Evolutionary conservation across 306 rosid genomes (phyloP).

Genomic region (Cucumis hystrix): DNA sequence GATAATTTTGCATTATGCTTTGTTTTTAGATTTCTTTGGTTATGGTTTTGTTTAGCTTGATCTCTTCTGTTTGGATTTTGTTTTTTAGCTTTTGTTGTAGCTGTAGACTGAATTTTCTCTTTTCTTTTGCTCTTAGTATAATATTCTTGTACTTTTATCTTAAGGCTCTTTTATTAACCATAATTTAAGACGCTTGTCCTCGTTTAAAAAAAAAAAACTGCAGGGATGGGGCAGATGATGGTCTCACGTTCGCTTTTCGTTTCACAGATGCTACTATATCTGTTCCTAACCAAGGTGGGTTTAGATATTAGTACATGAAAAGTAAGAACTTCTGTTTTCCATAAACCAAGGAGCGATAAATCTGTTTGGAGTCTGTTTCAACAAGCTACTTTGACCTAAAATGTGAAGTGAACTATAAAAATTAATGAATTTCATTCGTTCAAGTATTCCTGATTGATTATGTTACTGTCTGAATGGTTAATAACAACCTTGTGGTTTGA

Average conservation of each 20-base stretch:
- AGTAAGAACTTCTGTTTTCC: not conserved
- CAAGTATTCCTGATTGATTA: not conserved
- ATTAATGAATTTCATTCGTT: not conserved
- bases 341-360: not conserved
- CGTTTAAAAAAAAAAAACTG: not conserved
- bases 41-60: too few species aligned
- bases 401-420: not conserved
- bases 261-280: conserved; percentile 84
- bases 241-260: conserved; percentile 97
- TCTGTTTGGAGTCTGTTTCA: not conserved
- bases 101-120: too few species aligned
- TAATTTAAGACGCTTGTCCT: too few species aligned
- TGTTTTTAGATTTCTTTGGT: too few species aligned
- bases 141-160: too few species aligned
- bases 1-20: too few species aligned
- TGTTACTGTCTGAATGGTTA: not conserved
- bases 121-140: too few species aligned
- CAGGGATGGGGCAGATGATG: conserved; percentile 86
- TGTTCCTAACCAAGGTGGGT: conserved; percentile 77
- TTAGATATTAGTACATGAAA: conserved; percentile 1
- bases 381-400: not conserved
- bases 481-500: not conserved
- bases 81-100: too few species aligned
- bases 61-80: too few species aligned
- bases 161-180: too few species aligned